phyloP scores from a whole-genome alignment of 1,284 basidiomycete genomes.

The Coniferiporia sulphurascens region DNA sequence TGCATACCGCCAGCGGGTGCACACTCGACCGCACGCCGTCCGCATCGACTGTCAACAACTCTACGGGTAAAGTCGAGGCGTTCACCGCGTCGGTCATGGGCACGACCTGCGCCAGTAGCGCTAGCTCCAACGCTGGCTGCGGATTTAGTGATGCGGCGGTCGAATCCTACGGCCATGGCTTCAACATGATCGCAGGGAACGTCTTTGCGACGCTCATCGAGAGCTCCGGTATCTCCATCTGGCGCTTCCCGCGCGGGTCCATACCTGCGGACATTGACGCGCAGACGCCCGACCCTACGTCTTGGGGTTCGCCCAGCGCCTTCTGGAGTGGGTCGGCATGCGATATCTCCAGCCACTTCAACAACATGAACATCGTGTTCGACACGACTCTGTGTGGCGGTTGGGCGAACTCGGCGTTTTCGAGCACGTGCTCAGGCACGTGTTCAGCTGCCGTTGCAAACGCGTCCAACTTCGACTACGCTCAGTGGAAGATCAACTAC shows the following conservation, averaged over 20 bases:
- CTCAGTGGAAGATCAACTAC: slow-evolving; percentile 53
- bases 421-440: slow-evolving; percentile 41
- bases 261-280: slow-evolving; percentile 69
- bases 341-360: slow-evolving; percentile 63
- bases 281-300: slow-evolving; percentile 51
- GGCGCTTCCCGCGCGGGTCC: slow-evolving; percentile 63
- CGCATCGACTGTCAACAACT: slow-evolving; percentile 22
- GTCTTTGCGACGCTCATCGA: slow-evolving; percentile 76
- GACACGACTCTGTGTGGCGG: slow-evolving; percentile 70
- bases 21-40: slow-evolving; percentile 35
- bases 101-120: slow-evolving; percentile 44
- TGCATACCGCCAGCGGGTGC: slow-evolving; percentile 63
- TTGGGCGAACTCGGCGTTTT: slow-evolving; percentile 58
- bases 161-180: slow-evolving; percentile 61
- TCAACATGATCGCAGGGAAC: slow-evolving; percentile 67
- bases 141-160: slow-evolving; percentile 49
- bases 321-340: slow-evolving; percentile 60
- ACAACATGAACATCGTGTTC: slow-evolving; percentile 61
- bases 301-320: slow-evolving; percentile 67
- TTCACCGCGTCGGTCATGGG: slow-evolving; percentile 33
- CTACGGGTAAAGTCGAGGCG: slow-evolving; percentile 12
- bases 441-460: slow-evolving; percentile 63
- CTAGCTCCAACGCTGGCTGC: slow-evolving; percentile 60
- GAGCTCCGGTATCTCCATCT: slow-evolving; percentile 63
- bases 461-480: slow-evolving; percentile 53